These are phyloP conservation scores for Hemileccinum impolitum DNA, from an alignment of 768 basidiomycete genomes.

Conservation along the genomic window DNA sequence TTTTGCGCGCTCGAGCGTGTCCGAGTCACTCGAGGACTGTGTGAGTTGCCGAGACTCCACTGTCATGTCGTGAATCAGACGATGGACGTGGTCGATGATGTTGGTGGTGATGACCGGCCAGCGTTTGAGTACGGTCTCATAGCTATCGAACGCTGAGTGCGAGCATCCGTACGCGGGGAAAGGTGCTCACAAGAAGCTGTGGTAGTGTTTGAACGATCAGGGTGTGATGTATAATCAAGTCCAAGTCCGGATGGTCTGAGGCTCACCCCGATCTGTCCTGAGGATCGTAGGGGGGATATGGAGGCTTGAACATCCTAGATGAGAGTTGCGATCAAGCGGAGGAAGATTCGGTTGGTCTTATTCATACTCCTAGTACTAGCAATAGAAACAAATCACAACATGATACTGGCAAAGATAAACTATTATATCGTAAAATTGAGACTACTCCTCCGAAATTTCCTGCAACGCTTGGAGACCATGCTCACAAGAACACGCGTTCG, in stretches of 20 bases:
- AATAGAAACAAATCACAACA: too few relatives aligned
- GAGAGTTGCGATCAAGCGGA: not conserved
- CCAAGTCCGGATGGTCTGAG: too few relatives aligned
- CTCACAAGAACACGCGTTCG: too few relatives aligned
- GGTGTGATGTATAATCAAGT: too few relatives aligned
- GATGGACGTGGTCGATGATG: constrained; percentile 74
- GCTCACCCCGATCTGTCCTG: constrained; percentile 61
- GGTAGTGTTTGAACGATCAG: too few relatives aligned
- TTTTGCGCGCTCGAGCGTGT: constrained; percentile 18
- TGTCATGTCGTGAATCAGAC: constrained; percentile 61
- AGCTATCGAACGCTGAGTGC: constrained; percentile 40
- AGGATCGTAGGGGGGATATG: constrained; percentile 72
- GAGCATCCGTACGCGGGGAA: too few relatives aligned
- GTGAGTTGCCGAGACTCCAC: constrained; percentile 31
- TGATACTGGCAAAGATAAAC: too few relatives aligned
- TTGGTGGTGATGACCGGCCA: constrained; percentile 85
- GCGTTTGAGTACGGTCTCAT: constrained; percentile 72
- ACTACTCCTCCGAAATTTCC: not conserved
- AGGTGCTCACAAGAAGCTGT: constrained; percentile 60
- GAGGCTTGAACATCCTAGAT: constrained; percentile 41
- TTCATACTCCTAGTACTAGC: too few relatives aligned
- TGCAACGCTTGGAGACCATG: too few relatives aligned
- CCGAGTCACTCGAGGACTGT: not conserved
- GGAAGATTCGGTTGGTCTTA: too few relatives aligned
- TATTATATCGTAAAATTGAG: too few relatives aligned